Base-by-base conservation (phyloP, 2,329 filamentous ascomycete species). In the Lasiodiplodia sp. region DNA sequence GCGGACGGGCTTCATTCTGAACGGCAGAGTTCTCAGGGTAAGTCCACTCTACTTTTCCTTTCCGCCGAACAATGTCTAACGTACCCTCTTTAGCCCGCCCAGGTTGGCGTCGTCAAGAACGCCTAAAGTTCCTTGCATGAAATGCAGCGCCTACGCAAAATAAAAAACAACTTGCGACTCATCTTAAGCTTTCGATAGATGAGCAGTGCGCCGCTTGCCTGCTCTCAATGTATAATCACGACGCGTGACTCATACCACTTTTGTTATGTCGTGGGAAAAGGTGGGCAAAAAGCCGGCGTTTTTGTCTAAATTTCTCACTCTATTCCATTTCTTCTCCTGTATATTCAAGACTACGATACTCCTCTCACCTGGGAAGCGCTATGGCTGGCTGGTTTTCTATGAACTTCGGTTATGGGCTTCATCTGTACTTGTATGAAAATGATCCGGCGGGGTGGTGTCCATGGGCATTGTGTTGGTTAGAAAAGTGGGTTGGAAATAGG, bases 61-160 rank as follows among this genome's bases (percentile, higher is more conserved):
- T 31, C 57, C 49, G 34, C n/a, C 68, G 28, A 38, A 1, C 7
- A 47, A 31, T 10, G 16, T 53, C 67, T 70, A 64, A 55, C 25
- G 40, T 52, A 34, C n/a, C 40, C 37, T n/a, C 38, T 37, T 38
- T 68, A 84, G 81, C 93, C 95, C 72, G 93, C 95, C 78, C 97
- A 98, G 87, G 95, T 98, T 72, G 94, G 95, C 78, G 94, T 97
- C 69, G 94, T 97, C 72, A 97, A 96, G 88, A 97, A 96, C 84
- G 79, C 83, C 55, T 85, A 80, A 73, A 70, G 10, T 40, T 38
- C 4, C 40, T 8, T 31, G 14, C n/a, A 52, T 37, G 28, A 14
- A 21, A 38, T 4, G 4, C n/a, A 51, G 11, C 25, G 21, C 37
- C 18, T 11, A 21, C n/a, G 31, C 28, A 10, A 3, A 34, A 52